A percentile compares a stretch with the other conserved stretches of the same genome.
Conservation (phyloP, 2,329 filamentous ascomycete genomes). For the Alternaria atra region DNA sequence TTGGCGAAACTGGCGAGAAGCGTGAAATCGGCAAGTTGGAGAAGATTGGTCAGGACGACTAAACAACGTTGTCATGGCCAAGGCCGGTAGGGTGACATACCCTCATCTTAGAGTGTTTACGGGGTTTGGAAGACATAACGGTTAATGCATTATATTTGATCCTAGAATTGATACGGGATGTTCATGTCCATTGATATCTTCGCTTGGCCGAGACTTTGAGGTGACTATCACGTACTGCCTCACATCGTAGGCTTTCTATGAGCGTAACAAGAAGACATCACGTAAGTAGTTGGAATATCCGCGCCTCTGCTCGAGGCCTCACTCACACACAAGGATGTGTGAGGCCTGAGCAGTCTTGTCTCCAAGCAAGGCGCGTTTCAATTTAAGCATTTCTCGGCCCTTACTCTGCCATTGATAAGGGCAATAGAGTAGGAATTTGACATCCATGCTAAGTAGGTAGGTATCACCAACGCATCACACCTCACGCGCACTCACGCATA, state of each 20-base stretch:
- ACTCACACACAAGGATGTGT: conserved; percentile 24
- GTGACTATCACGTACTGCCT: neutral
- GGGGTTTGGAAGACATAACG: neutral
- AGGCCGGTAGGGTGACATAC: neutral
- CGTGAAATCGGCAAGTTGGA: conserved; percentile 92
- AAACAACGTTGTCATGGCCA: neutral
- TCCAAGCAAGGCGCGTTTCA: conserved; percentile 43
- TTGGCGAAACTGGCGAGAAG: conserved; percentile 92
- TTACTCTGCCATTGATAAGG: conserved; percentile 81
- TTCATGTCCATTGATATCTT: neutral
- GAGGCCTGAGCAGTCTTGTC: conserved; percentile 42
- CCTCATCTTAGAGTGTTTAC: neutral
- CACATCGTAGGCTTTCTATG: neutral
- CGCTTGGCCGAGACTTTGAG: neutral
- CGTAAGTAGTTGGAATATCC: conserved; percentile 26
- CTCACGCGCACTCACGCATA: conserved; percentile 3
- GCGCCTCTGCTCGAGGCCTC: conserved; percentile 35
- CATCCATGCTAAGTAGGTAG: conserved; percentile 82
- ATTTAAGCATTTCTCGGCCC: conserved; percentile 96
- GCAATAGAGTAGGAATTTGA: conserved; percentile 97
- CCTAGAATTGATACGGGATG: neutral
- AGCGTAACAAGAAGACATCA: neutral
- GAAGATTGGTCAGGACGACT: conserved; percentile 81
- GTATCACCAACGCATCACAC: neutral
- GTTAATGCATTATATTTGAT: conserved; percentile 2